Evolutionary conservation across 2,329 filamentous ascomycete genomes (phyloP).

Genomic region (Ascochyta koolunga): DNA sequence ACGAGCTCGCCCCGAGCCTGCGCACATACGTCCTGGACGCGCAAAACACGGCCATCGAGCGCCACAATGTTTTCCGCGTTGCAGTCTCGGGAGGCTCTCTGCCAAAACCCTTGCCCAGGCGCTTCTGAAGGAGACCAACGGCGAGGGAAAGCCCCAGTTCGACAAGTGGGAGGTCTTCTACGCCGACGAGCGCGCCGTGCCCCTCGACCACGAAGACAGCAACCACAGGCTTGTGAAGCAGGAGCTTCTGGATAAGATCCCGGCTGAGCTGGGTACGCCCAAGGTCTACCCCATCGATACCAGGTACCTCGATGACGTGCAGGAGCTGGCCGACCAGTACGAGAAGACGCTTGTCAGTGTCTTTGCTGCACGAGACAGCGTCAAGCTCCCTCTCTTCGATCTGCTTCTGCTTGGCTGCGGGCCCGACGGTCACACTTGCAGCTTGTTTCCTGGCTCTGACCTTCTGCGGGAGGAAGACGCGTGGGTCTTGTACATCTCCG

Average conservation of each 20-base stretch:
- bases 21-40: slow-evolving; percentile 81
- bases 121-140: slow-evolving; percentile 65
- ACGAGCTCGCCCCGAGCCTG: slow-evolving; percentile 75
- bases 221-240: slow-evolving; percentile 89
- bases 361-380: slow-evolving; percentile 91
- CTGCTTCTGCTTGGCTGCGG: slow-evolving; percentile 91
- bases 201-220: slow-evolving; percentile 89
- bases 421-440: slow-evolving; percentile 96
- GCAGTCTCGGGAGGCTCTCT: slow-evolving; percentile 93
- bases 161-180: slow-evolving; percentile 98
- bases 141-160: slow-evolving; percentile 73
- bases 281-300: slow-evolving; percentile 80
- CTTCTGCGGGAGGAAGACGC: slow-evolving; percentile 84
- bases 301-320: slow-evolving; percentile 72
- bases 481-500: slow-evolving; percentile 90
- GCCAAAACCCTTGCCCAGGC: slow-evolving; percentile 83
- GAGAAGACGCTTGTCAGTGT: slow-evolving; percentile 83
- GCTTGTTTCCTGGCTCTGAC: slow-evolving; percentile 87
- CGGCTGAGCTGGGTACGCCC: slow-evolving; percentile 68
- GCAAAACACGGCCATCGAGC: slow-evolving; percentile 78
- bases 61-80: slow-evolving; percentile 86
- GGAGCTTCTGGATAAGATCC: slow-evolving; percentile 88
- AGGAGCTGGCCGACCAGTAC: slow-evolving; percentile 93
- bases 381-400: slow-evolving; percentile 94
- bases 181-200: slow-evolving; percentile 93